These are phyloP conservation scores for Sporothrix variecibatus DNA, from an alignment of 2,329 filamentous ascomycete species.

Conservation along the genomic window DNA sequence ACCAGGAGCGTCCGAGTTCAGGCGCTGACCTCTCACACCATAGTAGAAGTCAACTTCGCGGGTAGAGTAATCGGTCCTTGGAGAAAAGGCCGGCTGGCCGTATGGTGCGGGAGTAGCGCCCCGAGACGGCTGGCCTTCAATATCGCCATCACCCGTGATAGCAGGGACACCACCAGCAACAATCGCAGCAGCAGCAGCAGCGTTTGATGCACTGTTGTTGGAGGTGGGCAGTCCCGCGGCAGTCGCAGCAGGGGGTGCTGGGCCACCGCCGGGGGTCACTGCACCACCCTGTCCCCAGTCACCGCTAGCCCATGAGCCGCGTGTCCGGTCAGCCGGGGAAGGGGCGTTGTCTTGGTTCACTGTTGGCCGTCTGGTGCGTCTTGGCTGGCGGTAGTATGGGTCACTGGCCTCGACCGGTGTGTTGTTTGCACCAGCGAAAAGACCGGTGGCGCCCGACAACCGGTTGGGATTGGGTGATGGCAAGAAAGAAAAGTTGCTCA, in stretches of 20 bases:
- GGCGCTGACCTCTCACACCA: constrained; percentile 81
- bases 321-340: constrained; percentile 40
- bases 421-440: constrained; percentile 31
- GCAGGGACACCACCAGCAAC: background rate
- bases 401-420: constrained; percentile 60
- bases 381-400: constrained; percentile 86
- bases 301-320: constrained; percentile 42
- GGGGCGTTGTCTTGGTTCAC: constrained; percentile 54
- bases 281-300: constrained; percentile 38
- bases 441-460: background rate
- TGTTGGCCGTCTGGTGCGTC: constrained; percentile 53
- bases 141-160: constrained; percentile 42
- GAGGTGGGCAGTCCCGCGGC: background rate
- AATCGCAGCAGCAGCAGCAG: background rate
- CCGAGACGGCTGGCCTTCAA: constrained; percentile 46
- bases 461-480: constrained; percentile 53
- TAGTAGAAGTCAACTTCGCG: constrained; percentile 98
- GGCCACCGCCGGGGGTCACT: background rate
- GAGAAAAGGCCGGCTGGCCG: constrained; percentile 47
- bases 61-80: constrained; percentile 82
- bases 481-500: constrained; percentile 70
- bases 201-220: background rate
- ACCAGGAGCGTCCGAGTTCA: constrained; percentile 78
- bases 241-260: constrained; percentile 41
- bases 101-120: constrained; percentile 49